Conservation (phyloP, 495 filamentous ascomycete genomes). For the Aspergillus leporis region DNA sequence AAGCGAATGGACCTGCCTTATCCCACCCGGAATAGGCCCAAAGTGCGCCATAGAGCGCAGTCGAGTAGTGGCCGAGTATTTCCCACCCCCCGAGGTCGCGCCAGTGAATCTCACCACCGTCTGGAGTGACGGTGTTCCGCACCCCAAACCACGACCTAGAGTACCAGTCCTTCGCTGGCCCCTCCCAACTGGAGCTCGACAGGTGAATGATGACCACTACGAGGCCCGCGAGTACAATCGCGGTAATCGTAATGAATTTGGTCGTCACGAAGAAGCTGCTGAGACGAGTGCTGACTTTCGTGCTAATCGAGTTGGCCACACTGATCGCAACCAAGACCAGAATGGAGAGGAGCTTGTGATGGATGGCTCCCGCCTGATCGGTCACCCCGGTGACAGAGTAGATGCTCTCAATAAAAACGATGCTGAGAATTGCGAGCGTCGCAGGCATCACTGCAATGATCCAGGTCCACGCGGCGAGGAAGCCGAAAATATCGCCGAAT, state of each 20-base stretch:
- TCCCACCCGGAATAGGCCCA: conserved; percentile 28
- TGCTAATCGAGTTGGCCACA: conserved; percentile 24
- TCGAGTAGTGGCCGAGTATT: conserved; percentile 22
- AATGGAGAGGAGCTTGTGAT: conserved; percentile 20
- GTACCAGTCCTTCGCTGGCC: conserved; percentile 16
- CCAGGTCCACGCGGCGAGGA: conserved; percentile 25
- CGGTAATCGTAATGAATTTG: conserved; percentile 19
- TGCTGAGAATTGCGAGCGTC: conserved; percentile 22
- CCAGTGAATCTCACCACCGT: conserved; percentile 23
- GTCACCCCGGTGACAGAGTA: conserved; percentile 18
- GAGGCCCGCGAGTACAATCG: conserved; percentile 14
- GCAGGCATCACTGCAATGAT: conserved; percentile 25
- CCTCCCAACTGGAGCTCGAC: not conserved
- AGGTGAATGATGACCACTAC: conserved; percentile 16
- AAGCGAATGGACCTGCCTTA: conserved; percentile 22
- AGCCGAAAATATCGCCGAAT: conserved; percentile 24
- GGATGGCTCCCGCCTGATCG: conserved; percentile 12
- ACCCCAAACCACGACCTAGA: conserved; percentile 19
- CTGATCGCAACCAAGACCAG: conserved; percentile 16
- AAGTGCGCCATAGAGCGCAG: conserved; percentile 23
- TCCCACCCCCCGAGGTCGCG: conserved; percentile 17
- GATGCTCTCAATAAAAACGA: conserved; percentile 25
- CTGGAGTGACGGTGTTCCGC: conserved; percentile 17
- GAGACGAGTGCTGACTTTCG: conserved; percentile 20
- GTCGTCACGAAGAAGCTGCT: conserved; percentile 24